A percentile compares a stretch with the other conserved stretches of the same genome.
phyloP scores from a whole-genome alignment of 2,329 filamentous ascomycete genomes.

The Aspergillus fischeri region DNA sequence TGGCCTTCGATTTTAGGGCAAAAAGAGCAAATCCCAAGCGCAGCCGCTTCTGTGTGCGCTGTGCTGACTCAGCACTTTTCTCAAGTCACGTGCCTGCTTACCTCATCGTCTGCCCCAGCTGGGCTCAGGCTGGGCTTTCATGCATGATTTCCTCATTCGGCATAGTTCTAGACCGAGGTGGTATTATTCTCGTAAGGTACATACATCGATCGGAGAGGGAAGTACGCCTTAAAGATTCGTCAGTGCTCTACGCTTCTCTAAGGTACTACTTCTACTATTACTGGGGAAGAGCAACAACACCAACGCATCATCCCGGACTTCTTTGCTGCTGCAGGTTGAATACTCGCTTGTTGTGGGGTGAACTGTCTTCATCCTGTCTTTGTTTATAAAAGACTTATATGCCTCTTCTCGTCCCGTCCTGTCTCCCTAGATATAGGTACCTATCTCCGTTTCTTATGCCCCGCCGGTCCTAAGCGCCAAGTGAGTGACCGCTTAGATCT shows the following conservation, averaged over 20 bases:
- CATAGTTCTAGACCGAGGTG: neutral
- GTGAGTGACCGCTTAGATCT: slow-evolving; percentile 20
- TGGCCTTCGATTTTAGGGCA: slow-evolving; percentile 24
- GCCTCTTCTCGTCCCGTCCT: slow-evolving; percentile 1
- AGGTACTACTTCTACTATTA: neutral
- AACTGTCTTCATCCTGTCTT: slow-evolving; percentile 8
- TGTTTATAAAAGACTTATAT: neutral
- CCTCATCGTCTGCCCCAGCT: neutral
- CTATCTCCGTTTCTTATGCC: slow-evolving; percentile 23
- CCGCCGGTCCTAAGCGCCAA: slow-evolving; percentile 39
- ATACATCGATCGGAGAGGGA: neutral
- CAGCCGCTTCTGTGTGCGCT: slow-evolving; percentile 31
- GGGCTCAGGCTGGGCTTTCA: neutral
- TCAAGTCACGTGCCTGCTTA: neutral
- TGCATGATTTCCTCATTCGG: neutral
- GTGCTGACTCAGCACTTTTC: slow-evolving; percentile 18
- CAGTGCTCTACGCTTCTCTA: neutral
- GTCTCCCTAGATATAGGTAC: slow-evolving; percentile 2
- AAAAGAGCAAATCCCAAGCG: slow-evolving; percentile 30
- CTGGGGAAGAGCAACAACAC: slow-evolving; percentile 11
- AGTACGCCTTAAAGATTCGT: neutral
- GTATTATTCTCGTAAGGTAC: neutral
- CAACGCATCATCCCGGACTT: slow-evolving; percentile 6
- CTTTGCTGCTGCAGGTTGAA: slow-evolving; percentile 7
- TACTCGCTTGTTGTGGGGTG: slow-evolving; percentile 11